These are phyloP conservation scores for Priceomyces carsonii DNA, from an alignment of 805 yeast genomes.

Conservation along the genomic window DNA sequence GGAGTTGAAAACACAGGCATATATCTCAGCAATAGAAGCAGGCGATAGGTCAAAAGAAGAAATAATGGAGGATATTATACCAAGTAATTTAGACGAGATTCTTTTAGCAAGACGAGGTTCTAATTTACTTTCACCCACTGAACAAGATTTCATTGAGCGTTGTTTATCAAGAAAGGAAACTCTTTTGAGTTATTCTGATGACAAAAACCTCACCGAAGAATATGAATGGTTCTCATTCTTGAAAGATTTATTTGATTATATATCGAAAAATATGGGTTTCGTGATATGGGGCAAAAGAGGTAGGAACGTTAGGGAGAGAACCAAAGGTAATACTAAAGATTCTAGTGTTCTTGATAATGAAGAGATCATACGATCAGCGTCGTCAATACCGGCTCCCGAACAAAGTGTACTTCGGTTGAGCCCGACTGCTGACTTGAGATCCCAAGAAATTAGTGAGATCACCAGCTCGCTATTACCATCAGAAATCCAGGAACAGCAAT, in stretches of 20 bases:
- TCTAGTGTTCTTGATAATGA: conserved; percentile 21
- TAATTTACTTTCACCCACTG: conserved; percentile 64
- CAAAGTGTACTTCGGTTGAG: conserved; percentile 1
- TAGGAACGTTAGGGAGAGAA: conserved; percentile 13
- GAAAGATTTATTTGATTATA: conserved; percentile 75
- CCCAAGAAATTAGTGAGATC: conserved; percentile 25
- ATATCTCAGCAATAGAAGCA: conserved; percentile 79
- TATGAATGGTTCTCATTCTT: conserved; percentile 88
- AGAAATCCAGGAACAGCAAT: conserved; percentile 44
- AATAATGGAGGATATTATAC: conserved; percentile 74
- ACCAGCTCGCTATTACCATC: conserved; percentile 40
- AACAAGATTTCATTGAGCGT: conserved; percentile 72
- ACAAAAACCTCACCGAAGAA: conserved; percentile 59
- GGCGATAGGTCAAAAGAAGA: conserved; percentile 62
- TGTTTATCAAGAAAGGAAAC: conserved; percentile 71
- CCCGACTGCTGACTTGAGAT: conserved; percentile 7
- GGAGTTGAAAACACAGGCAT: conserved; percentile 94
- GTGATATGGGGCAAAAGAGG: conserved; percentile 68
- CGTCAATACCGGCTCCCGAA: conserved; percentile 6
- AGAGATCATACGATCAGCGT: conserved; percentile 16
- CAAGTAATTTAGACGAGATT: conserved; percentile 57
- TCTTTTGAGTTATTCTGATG: conserved; percentile 48
- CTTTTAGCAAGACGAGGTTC: conserved; percentile 34
- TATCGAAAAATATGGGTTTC: conserved; percentile 70
- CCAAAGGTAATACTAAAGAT: conserved; percentile 8